Percentiles rank a stretch among this genome's conserved stretches.
These are phyloP conservation scores for Datura wrightii DNA, from an alignment of 257 asterid genomes.

Conservation along the genomic window DNA sequence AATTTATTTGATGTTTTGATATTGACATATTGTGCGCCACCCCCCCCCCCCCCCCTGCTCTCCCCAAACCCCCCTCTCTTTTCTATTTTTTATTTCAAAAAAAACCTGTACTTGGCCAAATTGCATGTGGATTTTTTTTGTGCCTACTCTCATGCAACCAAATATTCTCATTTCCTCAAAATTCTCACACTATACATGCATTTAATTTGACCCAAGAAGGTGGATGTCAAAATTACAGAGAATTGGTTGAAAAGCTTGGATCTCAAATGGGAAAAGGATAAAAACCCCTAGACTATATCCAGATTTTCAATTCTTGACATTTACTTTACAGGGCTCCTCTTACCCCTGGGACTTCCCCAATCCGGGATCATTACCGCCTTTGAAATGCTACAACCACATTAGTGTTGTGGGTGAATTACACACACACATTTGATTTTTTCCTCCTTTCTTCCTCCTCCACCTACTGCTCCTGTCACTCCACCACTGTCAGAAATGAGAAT, in stretches of 20 bases:
- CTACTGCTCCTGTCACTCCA: no score
- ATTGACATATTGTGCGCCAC: neutral
- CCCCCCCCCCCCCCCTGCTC: neutral
- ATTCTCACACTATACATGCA: neutral
- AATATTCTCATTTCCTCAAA: neutral
- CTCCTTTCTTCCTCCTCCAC: no score
- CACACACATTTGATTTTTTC: no score
- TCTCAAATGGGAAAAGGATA: neutral
- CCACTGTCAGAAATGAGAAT: no score
- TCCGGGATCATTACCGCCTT: no score
- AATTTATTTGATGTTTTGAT: neutral
- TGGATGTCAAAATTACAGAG: neutral
- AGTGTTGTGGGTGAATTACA: no score
- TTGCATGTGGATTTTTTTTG: neutral
- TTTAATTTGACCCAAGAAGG: neutral
- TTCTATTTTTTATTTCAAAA: no score
- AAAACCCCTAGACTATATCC: neutral
- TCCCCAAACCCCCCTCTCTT: no score
- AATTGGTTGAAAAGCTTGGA: neutral
- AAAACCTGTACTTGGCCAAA: neutral
- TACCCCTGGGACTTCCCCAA: no score
- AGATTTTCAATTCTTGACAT: no score
- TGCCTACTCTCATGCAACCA: neutral
- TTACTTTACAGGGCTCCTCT: no score
- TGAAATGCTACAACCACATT: no score